Conservation (phyloP, 768 basidiomycete species). For the Scleroderma citrinum region DNA sequence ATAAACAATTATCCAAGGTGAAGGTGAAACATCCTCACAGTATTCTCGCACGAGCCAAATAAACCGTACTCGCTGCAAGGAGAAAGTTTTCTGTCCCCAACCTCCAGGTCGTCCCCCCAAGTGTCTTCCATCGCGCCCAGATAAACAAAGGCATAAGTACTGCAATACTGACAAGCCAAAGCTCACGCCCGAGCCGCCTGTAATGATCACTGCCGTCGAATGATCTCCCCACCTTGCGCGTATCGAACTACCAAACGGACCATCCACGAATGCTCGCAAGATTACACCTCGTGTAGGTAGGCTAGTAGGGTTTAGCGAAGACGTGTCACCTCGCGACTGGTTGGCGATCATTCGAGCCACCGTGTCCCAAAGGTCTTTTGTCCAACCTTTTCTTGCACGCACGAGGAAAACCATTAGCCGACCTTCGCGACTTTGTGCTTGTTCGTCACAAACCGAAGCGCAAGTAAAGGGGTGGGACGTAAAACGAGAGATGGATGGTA, state of each 20-base stretch:
- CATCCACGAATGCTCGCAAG: conserved; percentile 54
- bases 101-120: conserved; percentile 44
- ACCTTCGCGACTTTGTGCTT: conserved; percentile 39
- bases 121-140: conserved; percentile 44
- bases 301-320: conserved; percentile 1
- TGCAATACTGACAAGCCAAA: conserved; percentile 65
- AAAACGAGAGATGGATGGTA: conserved; percentile 57
- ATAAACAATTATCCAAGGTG: not conserved
- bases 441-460: conserved; percentile 51
- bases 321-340: conserved; percentile 21
- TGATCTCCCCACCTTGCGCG: conserved; percentile 54
- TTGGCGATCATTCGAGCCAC: conserved; percentile 37
- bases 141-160: conserved; percentile 53
- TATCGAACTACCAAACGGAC: conserved; percentile 62
- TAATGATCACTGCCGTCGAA: conserved; percentile 56
- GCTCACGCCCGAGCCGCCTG: conserved; percentile 72
- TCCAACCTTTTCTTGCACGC: conserved; percentile 67
- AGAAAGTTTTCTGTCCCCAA: conserved; percentile 35
- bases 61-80: conserved; percentile 56
- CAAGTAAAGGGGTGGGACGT: conserved; percentile 72
- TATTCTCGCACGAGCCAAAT: conserved; percentile 77
- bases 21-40: conserved; percentile 38
- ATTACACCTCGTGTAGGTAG: conserved; percentile 44
- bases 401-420: conserved; percentile 60
- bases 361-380: conserved; percentile 55